These are phyloP conservation scores for Chrysanthemum lavandulifolium DNA, from an alignment of 129 eudicot genomes.

Conservation along the genomic window DNA sequence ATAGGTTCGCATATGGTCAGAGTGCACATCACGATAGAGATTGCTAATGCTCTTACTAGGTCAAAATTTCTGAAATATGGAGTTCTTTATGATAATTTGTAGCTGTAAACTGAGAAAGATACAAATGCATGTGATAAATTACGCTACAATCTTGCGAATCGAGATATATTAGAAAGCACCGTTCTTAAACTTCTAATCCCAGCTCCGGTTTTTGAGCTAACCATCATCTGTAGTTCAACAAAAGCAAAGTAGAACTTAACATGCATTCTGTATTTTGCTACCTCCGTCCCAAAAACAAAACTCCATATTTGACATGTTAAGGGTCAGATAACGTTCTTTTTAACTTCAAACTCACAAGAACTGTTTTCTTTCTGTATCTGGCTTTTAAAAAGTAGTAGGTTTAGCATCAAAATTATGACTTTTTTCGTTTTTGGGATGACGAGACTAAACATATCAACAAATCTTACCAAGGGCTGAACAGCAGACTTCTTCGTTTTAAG, in stretches of 20 bases:
- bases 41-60: neutral
- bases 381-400: neutral
- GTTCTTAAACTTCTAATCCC: constrained; percentile 86
- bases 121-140: constrained; percentile 9
- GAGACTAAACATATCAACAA: neutral
- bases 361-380: neutral
- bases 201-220: constrained; percentile 90
- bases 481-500: constrained; percentile 79
- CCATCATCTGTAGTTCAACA: constrained; percentile 76
- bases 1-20: too few species aligned
- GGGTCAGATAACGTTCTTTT: neutral
- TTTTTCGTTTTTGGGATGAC: neutral
- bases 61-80: neutral
- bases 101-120: neutral
- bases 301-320: constrained; percentile 5
- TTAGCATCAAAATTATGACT: neutral
- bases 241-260: constrained; percentile 2
- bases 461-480: constrained; percentile 77
- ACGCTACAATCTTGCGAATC: constrained; percentile 53
- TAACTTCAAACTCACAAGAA: neutral
- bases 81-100: neutral
- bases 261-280: neutral
- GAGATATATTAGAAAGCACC: constrained; percentile 65
- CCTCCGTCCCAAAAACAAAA: neutral
- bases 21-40: too few species aligned